A percentile compares a stretch with the other conserved stretches of the same genome.
These are phyloP conservation scores for Prunella vulgaris DNA, from an alignment of 257 asterid genomes.

Conservation along the genomic window DNA sequence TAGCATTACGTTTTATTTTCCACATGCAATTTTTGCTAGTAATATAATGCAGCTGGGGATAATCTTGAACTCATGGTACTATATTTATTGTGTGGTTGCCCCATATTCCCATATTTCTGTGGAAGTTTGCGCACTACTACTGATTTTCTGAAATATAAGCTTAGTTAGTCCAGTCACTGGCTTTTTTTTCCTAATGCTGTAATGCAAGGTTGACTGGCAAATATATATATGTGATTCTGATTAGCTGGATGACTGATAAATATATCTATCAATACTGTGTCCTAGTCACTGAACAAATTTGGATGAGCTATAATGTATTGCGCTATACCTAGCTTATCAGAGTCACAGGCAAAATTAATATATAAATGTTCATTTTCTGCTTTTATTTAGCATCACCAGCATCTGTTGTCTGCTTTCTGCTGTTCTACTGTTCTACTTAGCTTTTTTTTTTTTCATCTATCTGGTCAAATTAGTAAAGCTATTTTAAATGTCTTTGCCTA, in stretches of 20 bases:
- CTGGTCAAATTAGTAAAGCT: not conserved
- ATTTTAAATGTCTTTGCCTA: not conserved
- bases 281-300: not conserved
- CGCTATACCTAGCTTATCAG: not conserved
- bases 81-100: conserved; percentile 13
- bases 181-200: not conserved
- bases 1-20: conserved; percentile 1
- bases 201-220: not conserved
- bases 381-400: not conserved
- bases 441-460: not conserved
- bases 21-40: conserved; percentile 1
- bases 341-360: not conserved
- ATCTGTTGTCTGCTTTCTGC: not conserved
- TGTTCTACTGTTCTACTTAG: not conserved
- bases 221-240: not conserved
- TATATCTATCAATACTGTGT: not conserved
- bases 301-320: not conserved
- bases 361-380: not conserved
- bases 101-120: not conserved
- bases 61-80: no score
- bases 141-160: conserved; percentile 7
- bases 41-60: no score
- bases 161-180: not conserved
- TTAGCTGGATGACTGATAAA: not conserved
- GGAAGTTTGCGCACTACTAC: not conserved